Percentiles rank a stretch among this genome's conserved stretches.
Evolutionary conservation across 345 rosid genomes (phyloP).

Genomic region (Bretschneidera sinensis): DNA sequence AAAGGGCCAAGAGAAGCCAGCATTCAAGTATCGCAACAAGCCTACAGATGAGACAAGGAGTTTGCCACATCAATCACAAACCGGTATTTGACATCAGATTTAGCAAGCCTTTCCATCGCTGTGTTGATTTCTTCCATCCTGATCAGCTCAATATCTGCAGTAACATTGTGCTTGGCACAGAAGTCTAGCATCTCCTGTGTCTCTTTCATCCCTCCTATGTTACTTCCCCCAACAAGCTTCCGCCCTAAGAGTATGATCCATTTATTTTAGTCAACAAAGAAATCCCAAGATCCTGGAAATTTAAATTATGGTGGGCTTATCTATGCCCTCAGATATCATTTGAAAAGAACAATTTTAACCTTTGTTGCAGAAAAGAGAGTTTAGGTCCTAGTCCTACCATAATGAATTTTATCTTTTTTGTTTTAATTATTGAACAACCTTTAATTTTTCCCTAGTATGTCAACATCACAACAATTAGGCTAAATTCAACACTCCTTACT

Average conservation of each 20-base stretch:
- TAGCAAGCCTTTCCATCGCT: conserved; percentile 87
- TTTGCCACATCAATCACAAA: conserved; percentile 81
- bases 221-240: conserved; percentile 80
- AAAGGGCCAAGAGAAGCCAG: not conserved
- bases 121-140: conserved; percentile 61
- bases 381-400: too few species aligned
- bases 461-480: too few species aligned
- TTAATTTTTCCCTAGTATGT: too few species aligned
- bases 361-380: too few species aligned
- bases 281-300: too few species aligned
- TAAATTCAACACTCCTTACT: too few species aligned
- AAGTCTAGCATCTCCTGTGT: conserved; percentile 89
- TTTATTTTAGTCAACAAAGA: too few species aligned
- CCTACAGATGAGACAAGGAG: conserved; percentile 36
- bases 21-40: not conserved
- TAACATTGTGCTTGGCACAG: conserved; percentile 69
- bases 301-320: too few species aligned
- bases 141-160: conserved; percentile 77
- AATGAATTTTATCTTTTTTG: too few species aligned
- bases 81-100: conserved; percentile 83
- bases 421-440: too few species aligned
- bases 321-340: too few species aligned
- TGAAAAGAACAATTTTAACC: too few species aligned
- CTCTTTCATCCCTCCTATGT: conserved; percentile 73
- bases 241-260: conserved; percentile 57